phyloP scores from a whole-genome alignment of 2,329 filamentous ascomycete species.

The Pseudogymnoascus sp. region DNA sequence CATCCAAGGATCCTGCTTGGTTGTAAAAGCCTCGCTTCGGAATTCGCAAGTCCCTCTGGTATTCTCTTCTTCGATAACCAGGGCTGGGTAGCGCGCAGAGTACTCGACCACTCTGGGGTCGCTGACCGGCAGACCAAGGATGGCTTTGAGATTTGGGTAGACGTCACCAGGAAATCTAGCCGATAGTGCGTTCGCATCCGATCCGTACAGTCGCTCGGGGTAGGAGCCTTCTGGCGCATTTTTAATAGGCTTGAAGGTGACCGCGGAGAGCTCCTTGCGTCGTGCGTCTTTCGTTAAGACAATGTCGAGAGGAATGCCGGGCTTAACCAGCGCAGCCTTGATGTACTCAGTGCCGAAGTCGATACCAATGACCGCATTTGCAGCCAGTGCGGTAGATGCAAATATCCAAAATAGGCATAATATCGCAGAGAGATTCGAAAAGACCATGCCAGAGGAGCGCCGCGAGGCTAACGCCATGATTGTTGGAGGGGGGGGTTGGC shows the following conservation, averaged over 20 bases:
- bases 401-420: constrained; percentile 28
- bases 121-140: constrained; percentile 66
- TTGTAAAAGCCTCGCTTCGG: constrained; percentile 61
- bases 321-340: constrained; percentile 92
- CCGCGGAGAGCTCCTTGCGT: constrained; percentile 84
- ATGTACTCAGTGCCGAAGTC: constrained; percentile 96
- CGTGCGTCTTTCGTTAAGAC: constrained; percentile 97
- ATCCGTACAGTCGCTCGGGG: constrained; percentile 86
- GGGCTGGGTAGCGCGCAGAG: constrained; percentile 64
- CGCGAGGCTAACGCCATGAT: constrained; percentile 5
- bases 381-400: constrained; percentile 28
- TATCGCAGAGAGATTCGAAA: constrained; percentile 19
- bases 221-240: constrained; percentile 57
- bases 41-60: constrained; percentile 67
- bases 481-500: constrained; percentile 4
- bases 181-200: constrained; percentile 79
- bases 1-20: constrained; percentile 58
- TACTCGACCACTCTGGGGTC: constrained; percentile 62
- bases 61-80: constrained; percentile 56
- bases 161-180: constrained; percentile 87
- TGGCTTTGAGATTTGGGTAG: constrained; percentile 85
- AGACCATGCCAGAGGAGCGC: constrained; percentile 10
- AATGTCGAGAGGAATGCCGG: constrained; percentile 93
- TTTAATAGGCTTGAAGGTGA: constrained; percentile 85
- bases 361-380: constrained; percentile 74